These are phyloP conservation scores for Metarhizium anisopliae DNA, from an alignment of 2,329 filamentous ascomycete genomes.

Conservation along the genomic window DNA sequence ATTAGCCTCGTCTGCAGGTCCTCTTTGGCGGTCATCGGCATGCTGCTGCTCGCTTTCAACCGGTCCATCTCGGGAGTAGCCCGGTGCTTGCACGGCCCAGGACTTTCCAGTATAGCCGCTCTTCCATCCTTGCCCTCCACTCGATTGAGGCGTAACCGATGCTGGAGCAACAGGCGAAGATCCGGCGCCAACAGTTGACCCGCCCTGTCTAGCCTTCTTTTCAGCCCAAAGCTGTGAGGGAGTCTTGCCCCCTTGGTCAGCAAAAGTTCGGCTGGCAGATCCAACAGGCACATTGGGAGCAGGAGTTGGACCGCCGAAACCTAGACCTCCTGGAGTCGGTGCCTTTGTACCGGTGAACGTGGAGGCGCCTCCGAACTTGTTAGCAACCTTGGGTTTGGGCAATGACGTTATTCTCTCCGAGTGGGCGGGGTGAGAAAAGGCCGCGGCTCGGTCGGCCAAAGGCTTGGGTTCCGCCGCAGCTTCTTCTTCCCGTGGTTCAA, in stretches of 20 bases:
- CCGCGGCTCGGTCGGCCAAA: constrained; percentile 66
- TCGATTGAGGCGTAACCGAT: constrained; percentile 58
- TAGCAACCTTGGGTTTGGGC: constrained; percentile 91
- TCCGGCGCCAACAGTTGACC: constrained; percentile 32
- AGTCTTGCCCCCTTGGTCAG: constrained; percentile 89
- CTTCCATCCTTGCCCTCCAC: constrained; percentile 72
- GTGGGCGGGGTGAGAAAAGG: constrained; percentile 51
- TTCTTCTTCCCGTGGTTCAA: constrained; percentile 25
- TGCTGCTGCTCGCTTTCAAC: constrained; percentile 45
- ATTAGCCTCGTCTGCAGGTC: constrained; percentile 39
- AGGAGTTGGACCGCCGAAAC: constrained; percentile 50
- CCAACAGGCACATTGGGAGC: constrained; percentile 56
- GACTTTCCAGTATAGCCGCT: constrained; percentile 85
- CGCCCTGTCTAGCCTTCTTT: constrained; percentile 79
- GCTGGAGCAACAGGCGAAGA: constrained; percentile 35
- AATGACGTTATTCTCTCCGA: constrained; percentile 77
- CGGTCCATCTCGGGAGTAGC: constrained; percentile 51
- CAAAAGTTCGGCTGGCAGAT: constrained; percentile 83
- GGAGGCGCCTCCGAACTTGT: constrained; percentile 68
- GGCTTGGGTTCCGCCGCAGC: constrained; percentile 41
- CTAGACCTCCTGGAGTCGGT: constrained; percentile 62
- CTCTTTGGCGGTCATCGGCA: constrained; percentile 45
- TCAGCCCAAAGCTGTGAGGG: constrained; percentile 96
- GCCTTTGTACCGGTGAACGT: constrained; percentile 84
- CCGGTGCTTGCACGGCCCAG: constrained; percentile 73